Conservation (phyloP, 2,329 filamentous ascomycete species). For the Blastomyces silverae region DNA sequence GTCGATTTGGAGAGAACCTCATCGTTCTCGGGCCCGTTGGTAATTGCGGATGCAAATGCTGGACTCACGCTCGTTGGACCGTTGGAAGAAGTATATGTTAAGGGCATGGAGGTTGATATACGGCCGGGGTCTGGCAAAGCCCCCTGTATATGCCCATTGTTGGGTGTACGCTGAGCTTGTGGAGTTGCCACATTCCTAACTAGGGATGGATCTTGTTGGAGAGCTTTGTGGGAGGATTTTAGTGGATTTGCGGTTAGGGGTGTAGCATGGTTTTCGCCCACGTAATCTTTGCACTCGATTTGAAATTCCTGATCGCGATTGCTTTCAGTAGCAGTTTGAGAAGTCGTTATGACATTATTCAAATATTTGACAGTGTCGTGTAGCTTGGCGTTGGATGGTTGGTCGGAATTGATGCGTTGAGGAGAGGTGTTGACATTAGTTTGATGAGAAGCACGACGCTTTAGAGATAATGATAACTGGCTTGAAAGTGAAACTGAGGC, state of each 20-base stretch:
- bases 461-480: not conserved
- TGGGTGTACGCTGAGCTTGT: not conserved
- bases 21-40: no score
- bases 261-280: no score
- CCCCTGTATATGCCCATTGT: not conserved
- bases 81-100: conserved; percentile 2
- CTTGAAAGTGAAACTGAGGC: not conserved
- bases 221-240: not conserved
- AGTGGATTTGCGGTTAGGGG: not conserved
- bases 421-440: not conserved
- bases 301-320: not conserved
- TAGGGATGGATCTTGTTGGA: not conserved
- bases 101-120: conserved; percentile 10
- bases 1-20: not conserved
- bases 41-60: not conserved
- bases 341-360: not conserved
- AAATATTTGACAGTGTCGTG: not conserved
- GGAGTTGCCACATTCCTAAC: not conserved
- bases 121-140: not conserved
- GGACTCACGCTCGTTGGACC: not conserved
- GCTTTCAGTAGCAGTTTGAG: not conserved
- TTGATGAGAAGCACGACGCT: not conserved
- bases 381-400: not conserved
- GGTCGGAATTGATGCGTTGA: not conserved
- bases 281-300: not conserved